Evolutionary conservation across 208 protist species (phyloP).

Genomic region (Leishmania amazonensis): DNA sequence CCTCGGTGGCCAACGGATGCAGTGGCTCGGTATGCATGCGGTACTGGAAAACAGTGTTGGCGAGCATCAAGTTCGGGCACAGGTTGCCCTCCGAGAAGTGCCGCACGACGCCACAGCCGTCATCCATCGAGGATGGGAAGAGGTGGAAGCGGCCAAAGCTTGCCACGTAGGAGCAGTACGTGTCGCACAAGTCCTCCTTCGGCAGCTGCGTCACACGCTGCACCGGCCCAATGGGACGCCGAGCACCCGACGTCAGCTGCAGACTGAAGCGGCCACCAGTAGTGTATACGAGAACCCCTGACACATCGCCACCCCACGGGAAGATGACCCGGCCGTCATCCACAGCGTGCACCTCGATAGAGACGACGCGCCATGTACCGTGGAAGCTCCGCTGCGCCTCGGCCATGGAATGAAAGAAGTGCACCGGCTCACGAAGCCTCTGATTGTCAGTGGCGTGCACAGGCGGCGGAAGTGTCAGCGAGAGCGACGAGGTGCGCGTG

Average conservation of each 20-base stretch:
- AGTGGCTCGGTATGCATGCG: constrained; percentile 23
- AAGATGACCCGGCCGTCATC: constrained; percentile 70
- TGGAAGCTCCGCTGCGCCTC: constrained; percentile 30
- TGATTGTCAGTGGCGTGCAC: constrained; percentile 8
- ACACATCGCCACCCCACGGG: constrained; percentile 81
- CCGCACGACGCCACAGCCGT: constrained; percentile 24
- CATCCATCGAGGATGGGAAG: constrained; percentile 25
- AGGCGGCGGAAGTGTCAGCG: constrained; percentile 22
- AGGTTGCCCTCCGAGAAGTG: constrained; percentile 37
- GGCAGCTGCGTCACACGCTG: constrained; percentile 33
- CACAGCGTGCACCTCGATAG: constrained; percentile 60
- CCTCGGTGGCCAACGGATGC: neutral
- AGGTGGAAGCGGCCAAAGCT: constrained; percentile 61
- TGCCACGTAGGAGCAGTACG: constrained; percentile 64
- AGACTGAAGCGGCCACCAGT: constrained; percentile 53
- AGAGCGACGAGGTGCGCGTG: constrained; percentile 9
- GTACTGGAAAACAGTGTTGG: constrained; percentile 29
- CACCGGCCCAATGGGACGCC: constrained; percentile 28
- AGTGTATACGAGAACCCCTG: constrained; percentile 67
- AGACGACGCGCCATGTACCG: constrained; percentile 67
- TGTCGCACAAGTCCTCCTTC: constrained; percentile 62
- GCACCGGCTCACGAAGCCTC: constrained; percentile 25
- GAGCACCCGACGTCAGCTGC: constrained; percentile 51
- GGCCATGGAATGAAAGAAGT: constrained; percentile 15
- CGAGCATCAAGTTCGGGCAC: constrained; percentile 30